These are phyloP conservation scores for Geoglossum cookeanum DNA, from an alignment of 2,329 filamentous ascomycete genomes.

Conservation along the genomic window DNA sequence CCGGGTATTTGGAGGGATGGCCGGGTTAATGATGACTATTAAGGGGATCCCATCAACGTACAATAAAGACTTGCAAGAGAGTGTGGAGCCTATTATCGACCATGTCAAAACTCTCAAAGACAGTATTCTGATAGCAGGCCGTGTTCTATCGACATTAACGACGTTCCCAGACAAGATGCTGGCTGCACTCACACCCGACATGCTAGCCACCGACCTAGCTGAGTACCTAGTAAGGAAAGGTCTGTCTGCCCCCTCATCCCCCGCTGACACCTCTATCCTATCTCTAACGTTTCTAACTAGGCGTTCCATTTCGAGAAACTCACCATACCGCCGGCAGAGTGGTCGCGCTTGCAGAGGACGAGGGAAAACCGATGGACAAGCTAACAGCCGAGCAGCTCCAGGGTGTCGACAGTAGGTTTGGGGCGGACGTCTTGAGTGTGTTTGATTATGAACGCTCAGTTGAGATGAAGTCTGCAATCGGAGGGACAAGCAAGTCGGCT, in stretches of 20 bases:
- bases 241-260: too few relatives aligned
- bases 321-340: slow-evolving; percentile 59
- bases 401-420: slow-evolving; percentile 49
- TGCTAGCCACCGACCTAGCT: slow-evolving; percentile 46
- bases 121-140: slow-evolving; percentile 65
- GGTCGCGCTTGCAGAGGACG: slow-evolving; percentile 52
- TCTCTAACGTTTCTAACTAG: too few relatives aligned
- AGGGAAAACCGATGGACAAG: slow-evolving; percentile 48
- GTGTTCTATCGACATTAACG: slow-evolving; percentile 55
- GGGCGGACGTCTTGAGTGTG: slow-evolving; percentile 46
- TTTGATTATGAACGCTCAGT: slow-evolving; percentile 74
- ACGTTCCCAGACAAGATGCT: slow-evolving; percentile 57
- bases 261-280: too few relatives aligned
- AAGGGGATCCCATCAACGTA: slow-evolving; percentile 65
- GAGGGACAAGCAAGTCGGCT: slow-evolving; percentile 55
- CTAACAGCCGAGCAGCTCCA: slow-evolving; percentile 47
- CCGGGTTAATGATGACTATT: slow-evolving; percentile 46
- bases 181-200: slow-evolving; percentile 59
- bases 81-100: slow-evolving; percentile 69
- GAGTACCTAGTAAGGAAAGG: slow-evolving; percentile 32
- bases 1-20: slow-evolving; percentile 62
- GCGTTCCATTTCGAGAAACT: slow-evolving; percentile 61
- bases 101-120: slow-evolving; percentile 64
- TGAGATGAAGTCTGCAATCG: slow-evolving; percentile 57
- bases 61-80: slow-evolving; percentile 87